These are phyloP conservation scores for Zangia roseola DNA, from an alignment of 768 basidiomycete genomes.

Conservation along the genomic window DNA sequence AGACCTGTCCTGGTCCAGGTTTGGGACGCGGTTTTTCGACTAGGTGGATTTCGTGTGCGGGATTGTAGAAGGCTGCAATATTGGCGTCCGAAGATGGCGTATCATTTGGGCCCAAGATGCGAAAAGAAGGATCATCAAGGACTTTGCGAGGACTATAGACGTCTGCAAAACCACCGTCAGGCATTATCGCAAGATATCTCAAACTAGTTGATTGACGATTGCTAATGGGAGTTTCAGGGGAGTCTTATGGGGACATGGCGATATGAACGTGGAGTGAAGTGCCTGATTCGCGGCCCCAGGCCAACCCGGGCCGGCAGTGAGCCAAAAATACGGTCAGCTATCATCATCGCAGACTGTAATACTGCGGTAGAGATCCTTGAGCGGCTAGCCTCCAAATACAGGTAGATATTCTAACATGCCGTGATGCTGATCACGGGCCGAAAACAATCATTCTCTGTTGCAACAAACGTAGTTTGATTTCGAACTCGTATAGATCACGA, in stretches of 20 bases:
- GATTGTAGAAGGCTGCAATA: constrained; percentile 66
- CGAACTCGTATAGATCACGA: constrained; percentile 3
- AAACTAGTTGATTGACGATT: not conserved
- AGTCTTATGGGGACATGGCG: too few species aligned
- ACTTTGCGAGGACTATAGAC: constrained; percentile 56
- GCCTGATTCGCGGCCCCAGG: too few species aligned
- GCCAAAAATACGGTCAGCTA: too few species aligned
- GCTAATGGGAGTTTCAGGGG: not conserved
- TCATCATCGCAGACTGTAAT: too few species aligned
- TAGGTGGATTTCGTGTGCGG: constrained; percentile 59
- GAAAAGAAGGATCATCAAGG: constrained; percentile 55
- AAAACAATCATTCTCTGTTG: not conserved
- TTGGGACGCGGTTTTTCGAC: constrained; percentile 62
- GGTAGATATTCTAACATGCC: too few species aligned
- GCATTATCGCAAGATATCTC: constrained; percentile 11
- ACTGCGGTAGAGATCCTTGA: too few species aligned
- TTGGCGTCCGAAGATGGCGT: constrained; percentile 47
- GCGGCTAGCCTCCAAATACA: too few species aligned
- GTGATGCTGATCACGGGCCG: too few species aligned
- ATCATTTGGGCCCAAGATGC: constrained; percentile 49
- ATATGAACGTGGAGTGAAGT: too few species aligned
- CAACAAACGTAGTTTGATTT: not conserved
- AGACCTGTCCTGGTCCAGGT: constrained; percentile 63
- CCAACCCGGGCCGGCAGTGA: too few species aligned
- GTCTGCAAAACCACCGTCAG: constrained; percentile 33